Conservation (phyloP, 2,329 filamentous ascomycete species). For the Claviceps sorghi region DNA sequence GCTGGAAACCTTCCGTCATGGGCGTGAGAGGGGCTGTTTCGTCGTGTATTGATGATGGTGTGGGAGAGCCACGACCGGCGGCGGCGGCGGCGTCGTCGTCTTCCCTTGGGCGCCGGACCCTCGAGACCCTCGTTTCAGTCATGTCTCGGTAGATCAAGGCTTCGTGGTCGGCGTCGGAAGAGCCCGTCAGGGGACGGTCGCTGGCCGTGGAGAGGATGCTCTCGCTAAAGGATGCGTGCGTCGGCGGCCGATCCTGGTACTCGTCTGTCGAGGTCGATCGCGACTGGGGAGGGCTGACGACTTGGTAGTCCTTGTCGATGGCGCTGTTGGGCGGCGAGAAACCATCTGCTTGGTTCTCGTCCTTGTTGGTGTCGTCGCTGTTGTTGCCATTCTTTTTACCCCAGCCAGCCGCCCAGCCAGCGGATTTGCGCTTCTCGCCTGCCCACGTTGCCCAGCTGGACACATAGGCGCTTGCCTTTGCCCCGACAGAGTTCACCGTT, state of each 20-base stretch:
- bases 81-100: not conserved
- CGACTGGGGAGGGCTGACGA: conserved; percentile 18
- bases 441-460: conserved; percentile 58
- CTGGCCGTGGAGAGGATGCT: conserved; percentile 7
- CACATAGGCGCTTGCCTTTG: conserved; percentile 48
- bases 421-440: conserved; percentile 56
- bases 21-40: conserved; percentile 3
- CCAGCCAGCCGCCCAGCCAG: conserved; percentile 29
- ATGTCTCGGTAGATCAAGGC: not conserved
- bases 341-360: conserved; percentile 10
- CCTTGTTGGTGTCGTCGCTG: conserved; percentile 6
- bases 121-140: not conserved
- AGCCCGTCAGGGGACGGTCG: not conserved
- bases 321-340: conserved; percentile 21
- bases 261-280: conserved; percentile 17
- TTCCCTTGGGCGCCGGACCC: not conserved
- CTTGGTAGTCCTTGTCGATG: conserved; percentile 24
- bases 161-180: not conserved
- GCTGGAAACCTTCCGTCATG: conserved; percentile 15
- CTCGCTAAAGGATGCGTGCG: conserved; percentile 15
- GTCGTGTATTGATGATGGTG: not conserved
- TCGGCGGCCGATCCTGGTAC: conserved; percentile 17
- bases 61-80: not conserved
- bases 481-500: conserved; percentile 33
- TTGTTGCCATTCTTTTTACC: conserved; percentile 15